These are phyloP conservation scores for Umbelopsis isabellina DNA, from an alignment of 192 early-diverging fungal genomes.

Conservation along the genomic window DNA sequence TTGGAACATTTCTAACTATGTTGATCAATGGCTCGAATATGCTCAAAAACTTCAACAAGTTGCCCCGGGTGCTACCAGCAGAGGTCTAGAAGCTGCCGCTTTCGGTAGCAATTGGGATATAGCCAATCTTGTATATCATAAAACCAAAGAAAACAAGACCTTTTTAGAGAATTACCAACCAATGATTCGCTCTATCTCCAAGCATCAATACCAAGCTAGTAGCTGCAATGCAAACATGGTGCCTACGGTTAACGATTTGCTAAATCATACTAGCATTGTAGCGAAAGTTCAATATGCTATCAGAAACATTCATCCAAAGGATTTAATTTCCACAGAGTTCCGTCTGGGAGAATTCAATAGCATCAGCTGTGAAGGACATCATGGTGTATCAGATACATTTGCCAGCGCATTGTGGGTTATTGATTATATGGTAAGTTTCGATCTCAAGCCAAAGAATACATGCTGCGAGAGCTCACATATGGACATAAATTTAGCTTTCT, in stretches of 20 bases:
- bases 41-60: not conserved
- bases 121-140: not conserved
- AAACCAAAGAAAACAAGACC: not conserved
- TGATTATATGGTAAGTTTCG: conserved; percentile 10
- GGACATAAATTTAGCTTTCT: not conserved
- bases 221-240: not conserved
- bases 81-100: not conserved
- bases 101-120: conserved; percentile 1
- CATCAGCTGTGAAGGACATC: not conserved
- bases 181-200: not conserved
- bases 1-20: not conserved
- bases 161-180: not conserved
- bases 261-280: conserved; percentile 10
- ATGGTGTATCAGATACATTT: conserved; percentile 2
- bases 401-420: not conserved
- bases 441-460: too few relatives aligned
- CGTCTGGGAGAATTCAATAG: conserved; percentile 16
- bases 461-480: too few relatives aligned
- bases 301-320: not conserved
- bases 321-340: not conserved
- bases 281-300: not conserved
- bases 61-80: not conserved
- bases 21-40: not conserved
- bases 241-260: not conserved
- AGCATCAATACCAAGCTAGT: conserved; percentile 16